Base-by-base conservation (phyloP, 148 eudicot genomes). In the Chenopodium album region DNA sequence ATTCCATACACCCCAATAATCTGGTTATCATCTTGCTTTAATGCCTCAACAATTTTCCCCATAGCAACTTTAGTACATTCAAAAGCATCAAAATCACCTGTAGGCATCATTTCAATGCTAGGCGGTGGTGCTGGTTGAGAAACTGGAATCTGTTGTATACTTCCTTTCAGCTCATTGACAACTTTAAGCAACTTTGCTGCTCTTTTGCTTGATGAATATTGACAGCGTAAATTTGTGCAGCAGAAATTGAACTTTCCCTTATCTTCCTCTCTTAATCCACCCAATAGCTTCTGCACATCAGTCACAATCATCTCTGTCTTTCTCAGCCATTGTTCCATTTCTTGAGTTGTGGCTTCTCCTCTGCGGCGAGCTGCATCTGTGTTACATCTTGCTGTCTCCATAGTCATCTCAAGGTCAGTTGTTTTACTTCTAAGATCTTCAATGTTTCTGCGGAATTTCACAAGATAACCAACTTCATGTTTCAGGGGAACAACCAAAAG, bases 1-100 rank as follows among this genome's bases (percentile, higher is more conserved):
- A 90, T 87, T 22, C 91, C 92, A 81, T 85, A 88, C 44, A 89
- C 82, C 64, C 91, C 89, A 13, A 90, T 87, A 17, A 87, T 70
- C 4, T 26, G 66, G 56, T 64, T 83, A 4, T 76, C 60, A 11
- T 81, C 80, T 20, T 79, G 82, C 71, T 79, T 80, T 17, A 90
- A 59, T 11, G 85, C 86, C 34, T 50, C 78, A 50, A 88, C 62
- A 19, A 90, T 77, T 9, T 84, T 60, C 10, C 75, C 62, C 80
- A 83, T 76, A 29, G 82, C 81, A 28, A 11, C 70, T 54, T 22
- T 87, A 9, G 90, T 84, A 3, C 90, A 84, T 26, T 83, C 87
- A 75, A 84, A 86, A 62, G 71, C 83, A 66, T 71, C 77, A 81
- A 78, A 70, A 9, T 77, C 71, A 13, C 82, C 76, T 1, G n/a